phyloP scores from a whole-genome alignment of 2,329 filamentous ascomycete genomes.

The Diplodia scrobiculata region DNA sequence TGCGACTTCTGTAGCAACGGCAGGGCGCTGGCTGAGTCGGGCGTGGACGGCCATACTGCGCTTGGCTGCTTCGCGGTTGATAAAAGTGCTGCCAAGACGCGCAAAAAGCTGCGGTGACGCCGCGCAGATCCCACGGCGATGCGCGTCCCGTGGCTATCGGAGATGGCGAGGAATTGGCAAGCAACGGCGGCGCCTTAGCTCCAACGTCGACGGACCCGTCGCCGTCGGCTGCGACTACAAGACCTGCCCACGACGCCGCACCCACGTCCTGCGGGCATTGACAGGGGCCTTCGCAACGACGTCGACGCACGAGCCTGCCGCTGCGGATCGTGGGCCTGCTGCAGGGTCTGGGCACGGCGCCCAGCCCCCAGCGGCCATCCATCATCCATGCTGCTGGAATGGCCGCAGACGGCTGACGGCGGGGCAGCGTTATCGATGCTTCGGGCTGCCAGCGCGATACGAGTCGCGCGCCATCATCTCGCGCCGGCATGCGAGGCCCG shows the following conservation, averaged over 20 bases:
- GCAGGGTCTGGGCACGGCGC: constrained; percentile 3
- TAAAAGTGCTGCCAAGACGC: constrained; percentile 15
- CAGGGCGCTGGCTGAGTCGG: constrained; percentile 6
- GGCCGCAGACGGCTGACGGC: neutral
- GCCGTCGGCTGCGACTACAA: neutral
- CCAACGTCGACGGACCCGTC: constrained; percentile 12
- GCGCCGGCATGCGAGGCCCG: neutral
- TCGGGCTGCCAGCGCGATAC: neutral
- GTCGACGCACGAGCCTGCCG: neutral
- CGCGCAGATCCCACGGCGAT: neutral
- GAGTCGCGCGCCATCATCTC: neutral
- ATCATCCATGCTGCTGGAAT: neutral
- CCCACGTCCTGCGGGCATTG: neutral
- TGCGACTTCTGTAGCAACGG: constrained; percentile 9
- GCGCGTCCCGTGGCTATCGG: neutral
- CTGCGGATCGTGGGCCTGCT: constrained; percentile 20
- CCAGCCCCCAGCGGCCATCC: neutral
- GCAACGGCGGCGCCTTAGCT: constrained; percentile 15
- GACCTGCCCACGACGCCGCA: neutral
- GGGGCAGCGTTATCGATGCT: neutral
- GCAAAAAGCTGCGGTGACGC: constrained; percentile 19
- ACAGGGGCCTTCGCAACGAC: constrained; percentile 10
- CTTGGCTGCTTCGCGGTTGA: constrained; percentile 9
- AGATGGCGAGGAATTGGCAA: constrained; percentile 25
- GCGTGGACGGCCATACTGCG: neutral